Base-by-base conservation (phyloP, 2,329 filamentous ascomycete species). In the Colletotrichum tropicale region DNA sequence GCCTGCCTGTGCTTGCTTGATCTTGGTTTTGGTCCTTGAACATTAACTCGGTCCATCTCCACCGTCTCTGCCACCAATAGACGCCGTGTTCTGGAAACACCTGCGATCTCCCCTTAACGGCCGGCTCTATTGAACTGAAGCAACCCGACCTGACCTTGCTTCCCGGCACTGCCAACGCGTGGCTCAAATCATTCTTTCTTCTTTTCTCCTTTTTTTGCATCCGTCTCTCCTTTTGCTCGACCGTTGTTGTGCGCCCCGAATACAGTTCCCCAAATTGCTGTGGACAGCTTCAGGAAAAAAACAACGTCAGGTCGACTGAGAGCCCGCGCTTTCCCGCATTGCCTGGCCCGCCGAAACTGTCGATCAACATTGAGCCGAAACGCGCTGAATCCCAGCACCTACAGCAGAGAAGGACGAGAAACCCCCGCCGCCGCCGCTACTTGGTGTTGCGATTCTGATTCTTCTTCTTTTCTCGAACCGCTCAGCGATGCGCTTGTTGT, bases 361-460 rank as follows among this genome's bases (percentile, higher is more conserved):
- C 82, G 83, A 85, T 85, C 84, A 83, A 78, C 81, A 82, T 79
- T 79, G 80, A 81, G 80, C 80, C 84, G 83, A 85, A 84, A 84
- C 82, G 78, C 43, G 71, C 74, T 36, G 74, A 66, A 70, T 56
- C 74, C 74, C 66, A 76, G 70, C 71, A 34, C 38, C 32, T 18
- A n/a, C 66, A 69, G 43, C 28, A 55, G 24, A 67, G 32, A 32
- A 26, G 69, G 60, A 60, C 26, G 28, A 66, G 24, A 58, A 48
- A 48, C 34, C 8, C 38, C 58, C 32, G 18, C 36, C 48, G 34
- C 36, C 73, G 73, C 65, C 70, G 28, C 38, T 73, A 38, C 43
- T 66, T 48, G 71, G 74, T 28, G 67, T 64, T 32, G 67, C 26
- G 52, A 55, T 60, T 58, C 65, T 58, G 52, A 55, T 52, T 58